A percentile compares a stretch with the other conserved stretches of the same genome.
These are phyloP conservation scores for Amanita rimosa DNA, from an alignment of 768 basidiomycete genomes.

Conservation along the genomic window DNA sequence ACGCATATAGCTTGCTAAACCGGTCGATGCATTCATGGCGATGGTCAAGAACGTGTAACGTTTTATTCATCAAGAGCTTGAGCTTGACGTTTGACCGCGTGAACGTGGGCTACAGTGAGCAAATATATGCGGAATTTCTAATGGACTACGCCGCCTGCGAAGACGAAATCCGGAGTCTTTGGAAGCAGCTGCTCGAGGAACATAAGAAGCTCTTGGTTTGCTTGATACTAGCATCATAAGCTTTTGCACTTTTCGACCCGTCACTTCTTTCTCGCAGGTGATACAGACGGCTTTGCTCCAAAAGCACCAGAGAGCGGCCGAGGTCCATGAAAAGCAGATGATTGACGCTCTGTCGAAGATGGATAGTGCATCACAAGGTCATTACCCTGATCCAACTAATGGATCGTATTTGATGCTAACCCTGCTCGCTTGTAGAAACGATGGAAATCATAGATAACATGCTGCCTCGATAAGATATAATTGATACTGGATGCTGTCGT, in stretches of 20 bases:
- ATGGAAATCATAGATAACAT: background rate
- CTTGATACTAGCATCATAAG: background rate
- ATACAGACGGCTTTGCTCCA: background rate
- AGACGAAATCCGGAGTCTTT: slow-evolving; percentile 14
- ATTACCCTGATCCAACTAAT: background rate
- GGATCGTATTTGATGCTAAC: background rate
- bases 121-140: slow-evolving; percentile 11
- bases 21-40: slow-evolving; percentile 9
- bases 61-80: background rate
- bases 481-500: too few relatives aligned
- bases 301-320: background rate
- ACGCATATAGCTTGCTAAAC: slow-evolving; percentile 6
- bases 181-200: slow-evolving; percentile 13
- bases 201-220: slow-evolving; percentile 14
- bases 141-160: slow-evolving; percentile 15
- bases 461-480: too few relatives aligned
- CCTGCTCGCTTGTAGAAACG: background rate
- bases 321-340: background rate
- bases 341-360: background rate
- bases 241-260: background rate
- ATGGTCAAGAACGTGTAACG: slow-evolving; percentile 9
- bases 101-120: slow-evolving; percentile 9
- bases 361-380: background rate
- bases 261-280: background rate
- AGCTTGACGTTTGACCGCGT: background rate